Conservation (phyloP, 2,329 filamentous ascomycete species). For the Monosporascus sp. region DNA sequence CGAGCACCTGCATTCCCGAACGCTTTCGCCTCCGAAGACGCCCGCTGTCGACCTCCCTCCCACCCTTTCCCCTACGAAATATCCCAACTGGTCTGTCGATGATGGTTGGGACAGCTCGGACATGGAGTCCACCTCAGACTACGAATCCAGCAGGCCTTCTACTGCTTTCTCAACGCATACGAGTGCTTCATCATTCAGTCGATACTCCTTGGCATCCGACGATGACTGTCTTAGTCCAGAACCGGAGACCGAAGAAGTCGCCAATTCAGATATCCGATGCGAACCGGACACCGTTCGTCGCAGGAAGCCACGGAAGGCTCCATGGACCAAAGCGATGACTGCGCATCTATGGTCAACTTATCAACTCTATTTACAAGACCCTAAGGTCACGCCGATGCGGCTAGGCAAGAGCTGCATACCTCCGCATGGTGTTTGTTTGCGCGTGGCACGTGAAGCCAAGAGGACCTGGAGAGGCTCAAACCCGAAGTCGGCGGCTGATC, state of each 20-base stretch:
- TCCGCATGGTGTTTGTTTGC: conserved; percentile 58
- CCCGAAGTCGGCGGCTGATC: conserved; percentile 26
- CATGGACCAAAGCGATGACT: conserved; percentile 62
- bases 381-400: conserved; percentile 61
- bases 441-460: conserved; percentile 61
- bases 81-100: conserved; percentile 55
- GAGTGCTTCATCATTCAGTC: conserved; percentile 52
- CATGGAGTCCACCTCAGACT: conserved; percentile 51
- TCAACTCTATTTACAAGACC: conserved; percentile 59
- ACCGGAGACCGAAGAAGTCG: conserved; percentile 31
- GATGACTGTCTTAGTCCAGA: conserved; percentile 52
- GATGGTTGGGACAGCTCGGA: conserved; percentile 49
- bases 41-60: conserved; percentile 45
- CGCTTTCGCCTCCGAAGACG: conserved; percentile 54
- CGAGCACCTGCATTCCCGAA: conserved; percentile 32
- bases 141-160: conserved; percentile 54
- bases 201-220: conserved; percentile 50
- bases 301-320: conserved; percentile 42
- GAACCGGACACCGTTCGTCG: conserved; percentile 4
- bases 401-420: conserved; percentile 59
- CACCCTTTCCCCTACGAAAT: conserved; percentile 40
- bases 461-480: conserved; percentile 62
- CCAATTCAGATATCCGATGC: conserved; percentile 9
- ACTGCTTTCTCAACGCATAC: conserved; percentile 56
- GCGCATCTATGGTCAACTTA: conserved; percentile 63